Percentiles rank a stretch among this genome's conserved stretches.
Conservation (phyloP, 2,329 filamentous ascomycete genomes). For the Alternaria sp. region DNA sequence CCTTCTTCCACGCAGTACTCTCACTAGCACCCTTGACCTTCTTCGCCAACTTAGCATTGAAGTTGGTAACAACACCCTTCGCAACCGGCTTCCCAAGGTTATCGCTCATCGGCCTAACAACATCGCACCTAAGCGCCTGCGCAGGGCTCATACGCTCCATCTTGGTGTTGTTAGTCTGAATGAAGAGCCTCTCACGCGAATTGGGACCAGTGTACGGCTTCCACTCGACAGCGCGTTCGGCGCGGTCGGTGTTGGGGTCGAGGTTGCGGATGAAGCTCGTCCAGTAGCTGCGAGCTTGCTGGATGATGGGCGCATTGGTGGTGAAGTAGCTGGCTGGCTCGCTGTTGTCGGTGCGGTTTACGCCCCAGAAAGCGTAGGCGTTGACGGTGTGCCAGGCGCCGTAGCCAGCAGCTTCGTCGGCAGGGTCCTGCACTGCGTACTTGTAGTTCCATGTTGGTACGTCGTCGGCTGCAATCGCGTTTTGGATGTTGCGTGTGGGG, state of each 20-base stretch:
- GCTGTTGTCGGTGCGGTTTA: slow-evolving; percentile 57
- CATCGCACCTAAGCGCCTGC: slow-evolving; percentile 14
- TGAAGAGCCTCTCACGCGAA: slow-evolving; percentile 40
- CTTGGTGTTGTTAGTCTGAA: slow-evolving; percentile 47
- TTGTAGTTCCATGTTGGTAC: slow-evolving; percentile 69
- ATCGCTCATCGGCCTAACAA: slow-evolving; percentile 14
- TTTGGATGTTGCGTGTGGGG: slow-evolving; percentile 63
- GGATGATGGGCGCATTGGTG: slow-evolving; percentile 64
- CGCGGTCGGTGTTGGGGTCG: slow-evolving; percentile 67
- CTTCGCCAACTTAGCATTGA: slow-evolving; percentile 7
- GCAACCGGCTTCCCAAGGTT: slow-evolving; percentile 13
- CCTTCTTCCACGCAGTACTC: not conserved
- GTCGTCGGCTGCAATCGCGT: slow-evolving; percentile 47
- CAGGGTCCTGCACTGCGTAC: slow-evolving; percentile 69
- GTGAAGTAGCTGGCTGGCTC: slow-evolving; percentile 64
- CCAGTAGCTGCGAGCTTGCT: slow-evolving; percentile 74
- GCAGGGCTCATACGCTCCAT: slow-evolving; percentile 47
- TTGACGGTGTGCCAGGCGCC: slow-evolving; percentile 74
- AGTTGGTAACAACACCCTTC: slow-evolving; percentile 10
- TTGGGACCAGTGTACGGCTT: slow-evolving; percentile 48
- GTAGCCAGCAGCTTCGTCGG: slow-evolving; percentile 58
- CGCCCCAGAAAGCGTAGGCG: slow-evolving; percentile 70
- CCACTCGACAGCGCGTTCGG: slow-evolving; percentile 59
- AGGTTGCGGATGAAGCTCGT: slow-evolving; percentile 71
- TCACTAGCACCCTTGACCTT: slow-evolving; percentile 8